phyloP scores from a whole-genome alignment of 768 basidiomycete genomes.

The Terana coerulea region DNA sequence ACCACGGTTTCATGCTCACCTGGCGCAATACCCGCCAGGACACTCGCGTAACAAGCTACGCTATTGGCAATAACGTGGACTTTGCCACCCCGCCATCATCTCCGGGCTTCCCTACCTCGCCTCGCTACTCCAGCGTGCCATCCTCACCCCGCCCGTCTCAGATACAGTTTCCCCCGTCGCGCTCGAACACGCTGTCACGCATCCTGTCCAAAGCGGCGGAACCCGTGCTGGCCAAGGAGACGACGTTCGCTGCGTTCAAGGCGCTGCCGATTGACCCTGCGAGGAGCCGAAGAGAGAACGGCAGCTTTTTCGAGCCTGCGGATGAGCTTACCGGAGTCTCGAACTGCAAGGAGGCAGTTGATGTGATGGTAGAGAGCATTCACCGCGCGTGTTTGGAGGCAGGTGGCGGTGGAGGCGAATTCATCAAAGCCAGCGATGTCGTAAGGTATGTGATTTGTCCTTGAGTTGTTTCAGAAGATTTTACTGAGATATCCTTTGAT shows the following conservation, averaged over 20 bases:
- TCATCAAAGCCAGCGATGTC: conserved; percentile 67
- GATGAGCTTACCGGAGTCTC: conserved; percentile 58
- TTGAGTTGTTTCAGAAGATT: conserved; percentile 9
- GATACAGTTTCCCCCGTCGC: conserved; percentile 9
- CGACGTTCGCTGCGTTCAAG: conserved; percentile 72
- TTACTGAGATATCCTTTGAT: conserved; percentile 13
- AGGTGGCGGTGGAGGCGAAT: conserved; percentile 42
- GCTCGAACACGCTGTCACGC: conserved; percentile 25
- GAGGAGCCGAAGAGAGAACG: conserved; percentile 42
- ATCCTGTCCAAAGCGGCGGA: conserved; percentile 36
- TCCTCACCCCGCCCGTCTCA: conserved; percentile 7
- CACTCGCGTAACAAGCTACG: conserved; percentile 82
- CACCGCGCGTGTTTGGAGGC: conserved; percentile 61
- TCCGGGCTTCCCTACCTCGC: conserved; percentile 6
- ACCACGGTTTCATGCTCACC: conserved; percentile 81
- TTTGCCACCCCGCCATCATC: conserved; percentile 21
- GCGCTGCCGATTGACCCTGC: conserved; percentile 70
- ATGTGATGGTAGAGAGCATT: conserved; percentile 71
- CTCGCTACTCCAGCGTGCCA: conserved; percentile 8
- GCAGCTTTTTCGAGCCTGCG: conserved; percentile 51
- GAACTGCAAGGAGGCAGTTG: conserved; percentile 75
- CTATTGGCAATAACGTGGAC: conserved; percentile 66
- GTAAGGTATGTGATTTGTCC: conserved; percentile 69
- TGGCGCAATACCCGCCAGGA: conserved; percentile 72
- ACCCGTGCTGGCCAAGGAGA: conserved; percentile 30